Conservation (phyloP, 2,329 filamentous ascomycete genomes). For the Cryphonectria japonica region DNA sequence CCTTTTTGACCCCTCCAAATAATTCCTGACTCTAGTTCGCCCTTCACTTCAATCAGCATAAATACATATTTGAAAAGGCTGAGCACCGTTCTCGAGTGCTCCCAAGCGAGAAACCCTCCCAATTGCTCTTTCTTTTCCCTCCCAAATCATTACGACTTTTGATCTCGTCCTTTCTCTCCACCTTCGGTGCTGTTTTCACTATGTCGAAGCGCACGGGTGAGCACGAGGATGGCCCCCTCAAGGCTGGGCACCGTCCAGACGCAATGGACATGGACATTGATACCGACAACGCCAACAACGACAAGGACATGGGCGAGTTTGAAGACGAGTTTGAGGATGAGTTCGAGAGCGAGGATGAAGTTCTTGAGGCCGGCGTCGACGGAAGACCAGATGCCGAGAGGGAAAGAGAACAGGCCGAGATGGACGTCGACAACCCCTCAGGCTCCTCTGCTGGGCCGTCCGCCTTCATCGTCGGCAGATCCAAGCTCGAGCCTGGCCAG, state of each 20-base stretch:
- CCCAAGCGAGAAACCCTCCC: too few relatives aligned
- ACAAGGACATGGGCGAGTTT: constrained; percentile 75
- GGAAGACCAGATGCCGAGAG: constrained; percentile 89
- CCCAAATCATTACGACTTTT: not conserved
- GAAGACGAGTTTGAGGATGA: constrained; percentile 96
- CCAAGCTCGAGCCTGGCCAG: constrained; percentile 88
- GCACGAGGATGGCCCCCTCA: constrained; percentile 55
- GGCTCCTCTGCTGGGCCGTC: constrained; percentile 55
- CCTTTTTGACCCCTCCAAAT: not conserved
- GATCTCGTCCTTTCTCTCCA: not conserved
- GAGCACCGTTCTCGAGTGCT: not conserved
- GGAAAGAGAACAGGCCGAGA: constrained; percentile 85
- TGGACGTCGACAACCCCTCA: constrained; percentile 74
- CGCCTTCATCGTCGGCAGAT: constrained; percentile 94
- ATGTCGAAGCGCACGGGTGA: constrained; percentile 68
- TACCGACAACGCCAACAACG: constrained; percentile 49
- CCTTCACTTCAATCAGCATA: not conserved
- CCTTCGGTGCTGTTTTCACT: constrained; percentile 21
- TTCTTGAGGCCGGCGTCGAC: constrained; percentile 92
- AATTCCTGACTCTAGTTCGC: not conserved
- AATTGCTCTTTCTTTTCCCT: not conserved
- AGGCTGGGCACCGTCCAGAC: constrained; percentile 64
- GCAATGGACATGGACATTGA: constrained; percentile 70
- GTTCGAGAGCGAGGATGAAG: constrained; percentile 87
- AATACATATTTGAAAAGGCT: not conserved